A percentile compares a stretch with the other conserved stretches of the same genome.
These are phyloP conservation scores for Scutellaria minor DNA, from an alignment of 257 asterid genomes.

Conservation along the genomic window DNA sequence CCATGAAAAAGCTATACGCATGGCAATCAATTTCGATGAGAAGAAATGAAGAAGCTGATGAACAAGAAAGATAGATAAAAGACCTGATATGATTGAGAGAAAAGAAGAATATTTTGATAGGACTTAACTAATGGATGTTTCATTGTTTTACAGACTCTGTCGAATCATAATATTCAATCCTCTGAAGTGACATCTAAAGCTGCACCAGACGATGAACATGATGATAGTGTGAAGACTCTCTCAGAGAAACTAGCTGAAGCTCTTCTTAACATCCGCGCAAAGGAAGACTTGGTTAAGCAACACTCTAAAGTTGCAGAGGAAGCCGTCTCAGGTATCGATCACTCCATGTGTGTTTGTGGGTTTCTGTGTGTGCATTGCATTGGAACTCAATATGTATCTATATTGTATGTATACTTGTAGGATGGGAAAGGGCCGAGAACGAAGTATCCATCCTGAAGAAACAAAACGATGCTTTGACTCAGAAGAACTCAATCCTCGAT, in stretches of 20 bases:
- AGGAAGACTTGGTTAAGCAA: constrained; percentile 89
- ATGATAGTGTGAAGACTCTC: constrained; percentile 52
- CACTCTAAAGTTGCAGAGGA: constrained; percentile 97
- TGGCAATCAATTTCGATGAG: too few relatives aligned
- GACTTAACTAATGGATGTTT: constrained; percentile 22
- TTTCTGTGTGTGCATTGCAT: background rate
- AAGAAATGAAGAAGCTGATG: too few relatives aligned
- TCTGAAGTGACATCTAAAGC: constrained; percentile 89
- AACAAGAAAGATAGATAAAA: constrained; percentile 2
- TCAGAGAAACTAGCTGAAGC: constrained; percentile 79
- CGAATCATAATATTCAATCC: constrained; percentile 60
- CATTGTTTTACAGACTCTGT: constrained; percentile 50
- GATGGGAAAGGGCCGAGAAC: constrained; percentile 96
- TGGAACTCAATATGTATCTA: background rate
- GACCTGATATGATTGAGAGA: background rate
- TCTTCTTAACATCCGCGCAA: constrained; percentile 63
- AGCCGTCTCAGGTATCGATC: constrained; percentile 83
- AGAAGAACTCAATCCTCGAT: constrained; percentile 67
- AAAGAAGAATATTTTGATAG: background rate
- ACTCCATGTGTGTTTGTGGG: background rate
- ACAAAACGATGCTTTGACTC: constrained; percentile 62
- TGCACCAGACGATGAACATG: constrained; percentile 49
- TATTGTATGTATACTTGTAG: constrained; percentile 39
- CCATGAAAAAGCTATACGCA: too few relatives aligned
- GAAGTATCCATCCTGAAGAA: constrained; percentile 69